A percentile compares a stretch with the other conserved stretches of the same genome.
phyloP scores from a whole-genome alignment of 345 rosid genomes.

The Camelina neglecta region DNA sequence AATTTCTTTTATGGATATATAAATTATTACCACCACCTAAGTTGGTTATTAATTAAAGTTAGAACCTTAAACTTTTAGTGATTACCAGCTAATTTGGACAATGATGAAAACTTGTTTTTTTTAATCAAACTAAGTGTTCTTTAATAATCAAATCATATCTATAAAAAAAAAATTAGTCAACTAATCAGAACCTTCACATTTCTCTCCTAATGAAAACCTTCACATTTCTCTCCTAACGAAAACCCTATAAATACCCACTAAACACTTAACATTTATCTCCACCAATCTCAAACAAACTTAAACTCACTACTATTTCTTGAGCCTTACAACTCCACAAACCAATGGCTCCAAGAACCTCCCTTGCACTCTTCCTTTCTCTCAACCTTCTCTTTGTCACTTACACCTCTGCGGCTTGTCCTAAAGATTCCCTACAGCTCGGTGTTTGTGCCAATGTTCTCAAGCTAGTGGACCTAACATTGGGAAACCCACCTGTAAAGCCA shows the following conservation, averaged over 20 bases:
- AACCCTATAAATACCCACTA: too few species aligned
- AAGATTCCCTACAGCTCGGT: constrained; percentile 48
- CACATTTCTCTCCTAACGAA: neutral
- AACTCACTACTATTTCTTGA: neutral
- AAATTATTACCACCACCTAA: too few species aligned
- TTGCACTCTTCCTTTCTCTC: constrained; percentile 56
- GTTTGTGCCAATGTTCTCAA: constrained; percentile 47
- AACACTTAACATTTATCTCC: too few species aligned
- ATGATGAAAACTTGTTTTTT: too few species aligned
- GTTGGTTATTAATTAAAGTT: too few species aligned
- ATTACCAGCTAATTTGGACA: too few species aligned
- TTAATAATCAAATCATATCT: too few species aligned
- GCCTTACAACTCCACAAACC: neutral
- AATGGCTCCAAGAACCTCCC: constrained; percentile 56
- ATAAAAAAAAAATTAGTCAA: too few species aligned
- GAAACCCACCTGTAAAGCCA: constrained; percentile 47
- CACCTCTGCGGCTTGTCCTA: constrained; percentile 52
- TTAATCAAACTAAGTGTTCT: too few species aligned
- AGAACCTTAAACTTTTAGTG: too few species aligned
- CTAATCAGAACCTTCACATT: neutral
- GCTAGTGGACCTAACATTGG: constrained; percentile 46
- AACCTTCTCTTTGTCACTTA: constrained; percentile 60
- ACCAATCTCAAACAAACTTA: too few species aligned
- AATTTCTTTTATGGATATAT: too few species aligned
- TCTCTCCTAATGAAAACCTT: constrained; percentile 17